A percentile compares a stretch with the other conserved stretches of the same genome.
phyloP scores from a whole-genome alignment of 1,139 yeast genomes.

The Suhomyces maxii region DNA sequence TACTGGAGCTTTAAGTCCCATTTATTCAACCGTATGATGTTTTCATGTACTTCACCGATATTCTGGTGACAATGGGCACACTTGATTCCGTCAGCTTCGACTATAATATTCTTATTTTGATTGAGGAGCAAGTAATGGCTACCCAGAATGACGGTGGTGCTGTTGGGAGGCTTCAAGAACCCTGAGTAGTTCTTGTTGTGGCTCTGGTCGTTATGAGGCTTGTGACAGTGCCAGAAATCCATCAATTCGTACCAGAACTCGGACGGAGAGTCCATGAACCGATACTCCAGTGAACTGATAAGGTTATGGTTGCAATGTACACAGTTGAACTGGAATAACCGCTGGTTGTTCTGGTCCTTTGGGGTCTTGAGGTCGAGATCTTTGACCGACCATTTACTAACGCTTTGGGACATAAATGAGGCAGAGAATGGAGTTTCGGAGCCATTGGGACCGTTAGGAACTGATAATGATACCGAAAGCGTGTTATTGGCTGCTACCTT shows the following conservation, averaged over 20 bases:
- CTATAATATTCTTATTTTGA: constrained; percentile 16
- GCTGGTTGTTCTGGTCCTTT: constrained; percentile 17
- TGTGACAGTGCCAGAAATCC: constrained; percentile 99
- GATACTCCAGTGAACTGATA: constrained; percentile 29
- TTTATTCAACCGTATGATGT: constrained; percentile 47
- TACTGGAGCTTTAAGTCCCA: constrained; percentile 54
- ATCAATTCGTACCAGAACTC: constrained; percentile 93
- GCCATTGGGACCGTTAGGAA: not conserved
- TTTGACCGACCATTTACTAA: constrained; percentile 38
- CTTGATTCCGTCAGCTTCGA: constrained; percentile 9
- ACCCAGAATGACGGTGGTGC: constrained; percentile 53
- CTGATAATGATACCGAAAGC: constrained; percentile 4
- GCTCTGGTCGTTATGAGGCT: constrained; percentile 50
- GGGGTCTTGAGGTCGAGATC: constrained; percentile 39
- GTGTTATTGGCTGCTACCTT: constrained; percentile 7
- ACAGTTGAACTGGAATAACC: constrained; percentile 39
- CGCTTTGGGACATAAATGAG: constrained; percentile 9
- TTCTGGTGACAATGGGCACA: constrained; percentile 32
- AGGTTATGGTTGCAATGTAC: constrained; percentile 26
- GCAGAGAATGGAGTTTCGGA: constrained; percentile 4
- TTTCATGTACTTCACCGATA: constrained; percentile 35
- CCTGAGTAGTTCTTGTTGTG: constrained; percentile 30
- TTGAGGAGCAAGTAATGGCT: constrained; percentile 54
- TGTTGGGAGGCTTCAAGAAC: constrained; percentile 45
- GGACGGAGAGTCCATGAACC: constrained; percentile 74